Evolutionary conservation across 1,284 basidiomycete genomes (phyloP), one percentile per base, ranked within the genome.

Genomic region (Coriolopsis trogii): DNA sequence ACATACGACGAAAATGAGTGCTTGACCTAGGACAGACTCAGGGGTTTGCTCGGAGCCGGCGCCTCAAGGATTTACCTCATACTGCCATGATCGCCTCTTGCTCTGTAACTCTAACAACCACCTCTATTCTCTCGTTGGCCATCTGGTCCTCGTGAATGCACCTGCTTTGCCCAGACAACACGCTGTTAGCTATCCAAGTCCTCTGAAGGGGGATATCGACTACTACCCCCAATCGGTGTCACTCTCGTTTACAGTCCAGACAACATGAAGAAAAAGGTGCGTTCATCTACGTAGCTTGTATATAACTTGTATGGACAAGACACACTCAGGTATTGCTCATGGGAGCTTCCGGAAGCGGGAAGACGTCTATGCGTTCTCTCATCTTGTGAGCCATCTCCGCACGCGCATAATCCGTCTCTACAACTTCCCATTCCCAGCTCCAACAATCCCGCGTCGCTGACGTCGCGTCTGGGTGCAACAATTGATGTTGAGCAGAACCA

Each of bases 401-500:
- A 6, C 33, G 23, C 21, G 20, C 38, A 9, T 31, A 20, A 16
- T 12, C 30, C 44, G 21, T 36, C 30, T 26, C 45, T 40, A 52
- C 37, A 38, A 43, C 28, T 15, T 16, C 25, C 26, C 38, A 25
- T 4, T 21, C 43, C 42, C 64, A 95, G 93, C 70, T 95, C 95
- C 33, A 95, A 96, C 68, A 95, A 96, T 65, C 91, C 93, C 16
- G 93, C 96, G 3, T 90, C 90, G 42, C 82, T 97, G 57, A 98
- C 96, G 3, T 82, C 91, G 31, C 84, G 95, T 15, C 80, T 99
- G 15, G 95, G 95, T 21, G 95, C 95, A 20, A 99, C 96, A 1
- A 95, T 98, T 59, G 97, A 98, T 67, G 94, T 99, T 53, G 97
- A 99, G 70, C 93, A 95, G 67, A 96, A 95, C 59, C 94, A 98